Percentiles rank a stretch among this genome's conserved stretches.
phyloP scores from a whole-genome alignment of 768 basidiomycete genomes.

The Pulveroboletus ravenelii region DNA sequence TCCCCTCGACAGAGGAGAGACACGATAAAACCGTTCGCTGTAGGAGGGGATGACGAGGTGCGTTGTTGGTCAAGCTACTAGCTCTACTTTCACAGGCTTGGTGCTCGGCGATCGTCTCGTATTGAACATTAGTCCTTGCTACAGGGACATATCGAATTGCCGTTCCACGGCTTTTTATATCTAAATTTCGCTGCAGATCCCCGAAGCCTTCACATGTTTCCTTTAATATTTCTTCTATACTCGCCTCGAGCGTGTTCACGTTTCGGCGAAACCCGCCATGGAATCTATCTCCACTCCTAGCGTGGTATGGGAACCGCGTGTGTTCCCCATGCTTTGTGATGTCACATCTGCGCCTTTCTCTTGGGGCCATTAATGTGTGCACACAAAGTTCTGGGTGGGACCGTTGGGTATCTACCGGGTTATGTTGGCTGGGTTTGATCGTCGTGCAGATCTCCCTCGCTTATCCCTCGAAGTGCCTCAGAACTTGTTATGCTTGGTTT shows the following conservation, averaged over 20 bases:
- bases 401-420: not conserved
- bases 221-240: too few relatives aligned
- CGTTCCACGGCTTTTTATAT: not conserved
- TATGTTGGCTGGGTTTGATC: not conserved
- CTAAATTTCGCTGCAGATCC: too few relatives aligned
- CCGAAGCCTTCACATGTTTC: too few relatives aligned
- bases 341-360: not conserved
- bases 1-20: slow-evolving; percentile 16
- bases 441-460: not conserved
- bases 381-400: not conserved
- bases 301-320: not conserved
- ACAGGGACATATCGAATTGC: not conserved
- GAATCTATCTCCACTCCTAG: too few relatives aligned
- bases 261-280: too few relatives aligned
- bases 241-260: too few relatives aligned
- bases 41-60: slow-evolving; percentile 10
- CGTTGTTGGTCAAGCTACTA: not conserved
- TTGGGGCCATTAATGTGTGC: not conserved
- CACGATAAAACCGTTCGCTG: slow-evolving; percentile 7
- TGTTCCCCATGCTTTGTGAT: not conserved
- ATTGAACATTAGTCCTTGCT: not conserved
- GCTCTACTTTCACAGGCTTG: not conserved
- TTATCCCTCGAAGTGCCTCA: not conserved
- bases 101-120: not conserved
- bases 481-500: not conserved